Evolutionary conservation across 805 yeast species (phyloP), one percentile per base, ranked within the genome.

Genomic region (Yarrowia hollandica): DNA sequence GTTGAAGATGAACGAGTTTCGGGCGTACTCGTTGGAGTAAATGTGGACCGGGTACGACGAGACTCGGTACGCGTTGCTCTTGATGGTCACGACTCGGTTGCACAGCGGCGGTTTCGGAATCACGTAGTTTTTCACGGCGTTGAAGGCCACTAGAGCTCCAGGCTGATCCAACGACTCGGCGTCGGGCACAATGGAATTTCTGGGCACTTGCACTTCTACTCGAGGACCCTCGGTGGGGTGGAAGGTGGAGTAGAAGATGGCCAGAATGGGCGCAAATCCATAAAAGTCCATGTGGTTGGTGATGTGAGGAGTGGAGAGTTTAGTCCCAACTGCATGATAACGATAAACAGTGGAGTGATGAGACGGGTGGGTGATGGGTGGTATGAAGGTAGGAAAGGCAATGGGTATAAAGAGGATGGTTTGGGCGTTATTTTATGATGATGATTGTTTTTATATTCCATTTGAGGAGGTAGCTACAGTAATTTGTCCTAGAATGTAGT

Each of bases 221-320:
- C 90, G 90, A 0, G 98, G 86, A 1, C 99, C 99, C 67, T 90
- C 96, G 0, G 94, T 88, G 0, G 97, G 97, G 67, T 94, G 97
- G 72, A 94, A 94, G 0, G 88, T 89, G 0, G 97, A 84, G 71
- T 89, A 94, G 70, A 94, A 91, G 42, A 90, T 77, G 1, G 97
- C 94, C 60, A 82, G 78, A 15, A 94, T 90, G n/a, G 96, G 96
- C 6, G 85, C 86, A 68, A 91, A 90, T 18, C 96, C 96, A 28
- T 28, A 22, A 19, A 30, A 58, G 58, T 44, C 38, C 23, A 35
- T 37, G n/a, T 22, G 56, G n/a, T 23, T 11, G 26, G 11, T 42
- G 31, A 25, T 16, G 5, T 12, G 18, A 33, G 5, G 4, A 7
- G 19, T 10, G 48, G 3, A 19, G 35, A 12, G 10, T 22, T 15